phyloP scores from a whole-genome alignment of 2,329 filamentous ascomycete genomes.

The Fusarium phyllophilum region DNA sequence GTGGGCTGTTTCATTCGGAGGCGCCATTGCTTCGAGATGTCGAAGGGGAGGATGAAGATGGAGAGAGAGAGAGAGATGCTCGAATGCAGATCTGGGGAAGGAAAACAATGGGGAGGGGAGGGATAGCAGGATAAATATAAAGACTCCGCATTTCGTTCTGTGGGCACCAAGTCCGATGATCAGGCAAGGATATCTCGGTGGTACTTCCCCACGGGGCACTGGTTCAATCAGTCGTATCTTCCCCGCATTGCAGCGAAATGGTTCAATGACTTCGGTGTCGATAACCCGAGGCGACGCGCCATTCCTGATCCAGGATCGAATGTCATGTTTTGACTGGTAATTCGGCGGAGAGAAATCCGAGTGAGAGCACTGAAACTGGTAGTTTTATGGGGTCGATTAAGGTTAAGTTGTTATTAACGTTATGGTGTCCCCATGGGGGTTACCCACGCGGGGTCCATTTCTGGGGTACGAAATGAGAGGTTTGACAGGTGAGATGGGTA shows the following conservation, averaged over 20 bases:
- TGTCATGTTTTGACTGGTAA: background rate
- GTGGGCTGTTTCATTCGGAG: conserved; percentile 16
- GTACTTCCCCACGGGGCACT: conserved; percentile 30
- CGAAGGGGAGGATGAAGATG: background rate
- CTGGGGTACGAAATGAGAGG: conserved; percentile 7
- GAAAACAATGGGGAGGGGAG: background rate
- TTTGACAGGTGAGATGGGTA: background rate
- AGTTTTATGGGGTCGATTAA: conserved; percentile 2
- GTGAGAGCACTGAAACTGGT: background rate
- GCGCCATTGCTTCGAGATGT: conserved; percentile 16
- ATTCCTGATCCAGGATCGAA: background rate
- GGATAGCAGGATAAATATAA: conserved; percentile 12
- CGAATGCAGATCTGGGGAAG: conserved; percentile 24
- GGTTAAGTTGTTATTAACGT: conserved; percentile 11
- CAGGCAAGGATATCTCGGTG: conserved; percentile 21
- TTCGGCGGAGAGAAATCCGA: conserved; percentile 5
- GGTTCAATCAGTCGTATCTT: conserved; percentile 22
- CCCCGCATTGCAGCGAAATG: conserved; percentile 15
- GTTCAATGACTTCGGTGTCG: background rate
- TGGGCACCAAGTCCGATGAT: background rate
- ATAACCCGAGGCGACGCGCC: conserved; percentile 6
- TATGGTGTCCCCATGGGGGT: conserved; percentile 10
- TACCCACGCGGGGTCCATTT: conserved; percentile 12
- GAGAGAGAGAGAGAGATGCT: conserved; percentile 12
- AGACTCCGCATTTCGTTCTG: conserved; percentile 10